phyloP scores from a whole-genome alignment of 129 eudicot genomes.

The Logfia minima region DNA sequence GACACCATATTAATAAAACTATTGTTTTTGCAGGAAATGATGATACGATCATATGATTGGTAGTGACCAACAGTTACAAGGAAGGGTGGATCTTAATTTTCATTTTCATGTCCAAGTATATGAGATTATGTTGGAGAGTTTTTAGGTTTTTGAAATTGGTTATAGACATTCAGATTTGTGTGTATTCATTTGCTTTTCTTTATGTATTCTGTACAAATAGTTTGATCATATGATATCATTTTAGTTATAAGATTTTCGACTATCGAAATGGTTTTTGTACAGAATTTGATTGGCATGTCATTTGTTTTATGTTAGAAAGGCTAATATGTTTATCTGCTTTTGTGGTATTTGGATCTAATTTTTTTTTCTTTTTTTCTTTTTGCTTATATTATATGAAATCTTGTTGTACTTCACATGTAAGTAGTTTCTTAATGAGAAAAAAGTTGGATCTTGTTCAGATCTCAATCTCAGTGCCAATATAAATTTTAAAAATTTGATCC shows the following conservation, averaged over 20 bases:
- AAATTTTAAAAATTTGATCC: constrained; percentile 6
- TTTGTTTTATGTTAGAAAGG: constrained; percentile 3
- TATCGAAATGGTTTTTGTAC: not conserved
- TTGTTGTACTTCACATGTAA: constrained; percentile 40
- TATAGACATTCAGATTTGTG: constrained; percentile 30
- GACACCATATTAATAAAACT: not conserved
- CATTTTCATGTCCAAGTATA: constrained; percentile 3
- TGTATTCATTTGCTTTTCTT: constrained; percentile 20
- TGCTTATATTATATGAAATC: constrained; percentile 11
- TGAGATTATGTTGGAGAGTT: constrained; percentile 20
- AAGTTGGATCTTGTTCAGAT: constrained; percentile 27
- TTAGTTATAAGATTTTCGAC: constrained; percentile 25
- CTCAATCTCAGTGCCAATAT: constrained; percentile 32
- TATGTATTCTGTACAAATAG: constrained; percentile 28
- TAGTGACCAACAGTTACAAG: not conserved
- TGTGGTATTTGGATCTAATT: not conserved
- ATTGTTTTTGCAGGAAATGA: constrained; percentile 33
- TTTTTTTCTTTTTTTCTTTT: not conserved
- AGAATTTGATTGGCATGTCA: constrained; percentile 14
- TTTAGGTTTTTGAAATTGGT: constrained; percentile 22
- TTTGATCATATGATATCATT: constrained; percentile 26
- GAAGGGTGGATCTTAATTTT: not conserved
- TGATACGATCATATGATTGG: not conserved
- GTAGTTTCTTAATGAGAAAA: constrained; percentile 7
- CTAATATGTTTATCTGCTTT: not conserved